Percentiles rank a stretch among this genome's conserved stretches.
Conservation (phyloP, 805 yeast species). For the Myxozyma geophila region DNA sequence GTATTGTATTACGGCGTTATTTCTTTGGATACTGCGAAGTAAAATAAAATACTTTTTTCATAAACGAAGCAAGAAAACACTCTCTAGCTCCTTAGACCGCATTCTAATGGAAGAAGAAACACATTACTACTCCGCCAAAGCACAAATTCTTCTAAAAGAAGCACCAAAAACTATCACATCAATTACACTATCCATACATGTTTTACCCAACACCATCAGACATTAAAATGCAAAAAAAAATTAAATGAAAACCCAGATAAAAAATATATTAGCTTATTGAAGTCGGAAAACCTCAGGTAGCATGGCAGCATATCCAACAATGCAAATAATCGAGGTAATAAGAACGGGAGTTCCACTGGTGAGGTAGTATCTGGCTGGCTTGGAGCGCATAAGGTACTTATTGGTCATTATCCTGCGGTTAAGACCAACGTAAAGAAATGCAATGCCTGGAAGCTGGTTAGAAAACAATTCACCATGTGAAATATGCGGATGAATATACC, state of each 20-base stretch:
- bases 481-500: constrained; percentile 10
- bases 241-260: background rate
- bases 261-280: background rate
- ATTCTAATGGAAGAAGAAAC: too few species aligned
- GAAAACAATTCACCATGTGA: background rate
- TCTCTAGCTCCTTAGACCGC: too few species aligned
- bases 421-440: constrained; percentile 30
- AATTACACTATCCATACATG: too few species aligned
- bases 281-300: constrained; percentile 30
- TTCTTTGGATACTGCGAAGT: background rate
- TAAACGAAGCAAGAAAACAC: background rate
- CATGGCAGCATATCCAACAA: constrained; percentile 25
- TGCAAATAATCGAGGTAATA: constrained; percentile 14
- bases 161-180: background rate
- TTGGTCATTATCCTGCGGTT: constrained; percentile 25
- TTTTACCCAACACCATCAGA: background rate
- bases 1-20: constrained; percentile 2
- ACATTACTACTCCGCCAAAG: too few species aligned
- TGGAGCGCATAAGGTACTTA: constrained; percentile 11
- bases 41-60: background rate
- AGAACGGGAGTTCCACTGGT: constrained; percentile 30
- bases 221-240: background rate
- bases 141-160: too few species aligned
- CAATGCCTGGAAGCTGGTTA: constrained; percentile 13
- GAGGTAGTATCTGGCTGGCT: constrained; percentile 28